Evolutionary conservation across 179 eudicot genomes (phyloP), one percentile per base, ranked within the genome.

Genomic region (Beta lomatogona): DNA sequence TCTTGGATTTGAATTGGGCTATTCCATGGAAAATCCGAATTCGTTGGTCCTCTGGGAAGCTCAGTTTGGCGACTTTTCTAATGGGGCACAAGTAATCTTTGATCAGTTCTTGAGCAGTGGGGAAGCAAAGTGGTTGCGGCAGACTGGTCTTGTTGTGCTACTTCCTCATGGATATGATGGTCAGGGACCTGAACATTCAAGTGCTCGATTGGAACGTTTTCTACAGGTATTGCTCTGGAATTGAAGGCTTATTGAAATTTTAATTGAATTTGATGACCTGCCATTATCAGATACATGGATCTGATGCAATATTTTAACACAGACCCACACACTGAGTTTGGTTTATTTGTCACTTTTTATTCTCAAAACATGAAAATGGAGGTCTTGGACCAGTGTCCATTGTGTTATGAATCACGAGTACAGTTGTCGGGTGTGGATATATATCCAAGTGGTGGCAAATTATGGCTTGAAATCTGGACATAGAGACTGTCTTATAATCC

Each of bases 81-180:
- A 84, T 63, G 86, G 86, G 10, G 83, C 86, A 16, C 86, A 80
- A 25, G 83, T 80, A 13, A 80, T 84, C 4, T 84, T 84, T 80
- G 86, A 84, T 61, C 86, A 80, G 70, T 84, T 84, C 74, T 60
- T 84, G 74, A 80, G 86, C 83, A 84, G 83, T 22, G 86, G 86
- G 57, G 86, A 84, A 54, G 80, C 86, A 59, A 84, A 84, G 41
- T 84, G 86, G 86, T 55, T 84, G 78, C 83, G 86, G 2, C 83
- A 84, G 61, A 84, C 86, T 45, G 86, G 86, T 41, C 86, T 84
- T 76, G 86, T 80, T 50, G 86, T 84, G 71, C 44, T 84, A 64
- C 83, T 84, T 76, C 86, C 86, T 64, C 81, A 84, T 80, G 86
- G 86, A 44, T 84, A 84, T 84, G 86, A 84, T 69, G 83, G 83